Evolutionary conservation across 495 filamentous ascomycete species (phyloP), one percentile per base, ranked within the genome.

Genomic region (Xylaria palmicola): DNA sequence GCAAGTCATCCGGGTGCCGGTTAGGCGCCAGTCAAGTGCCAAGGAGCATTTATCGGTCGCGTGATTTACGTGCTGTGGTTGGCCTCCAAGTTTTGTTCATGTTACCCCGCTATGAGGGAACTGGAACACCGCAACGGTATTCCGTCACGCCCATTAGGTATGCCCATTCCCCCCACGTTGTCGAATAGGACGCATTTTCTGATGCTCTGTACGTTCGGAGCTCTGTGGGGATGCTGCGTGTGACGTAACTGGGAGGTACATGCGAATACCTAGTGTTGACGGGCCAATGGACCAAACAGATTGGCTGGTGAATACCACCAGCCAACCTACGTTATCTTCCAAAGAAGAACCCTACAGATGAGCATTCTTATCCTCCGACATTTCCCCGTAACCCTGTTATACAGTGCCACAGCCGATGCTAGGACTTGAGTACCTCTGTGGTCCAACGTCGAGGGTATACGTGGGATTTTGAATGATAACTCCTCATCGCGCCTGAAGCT

Each of bases 101-200:
- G 40, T 50, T 71, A 71, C 68, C 68, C 68, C 66, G 62, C 68
- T 41, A 69, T 48, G 36, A 37, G 50, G 59, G 59, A 44, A 8
- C 15, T 55, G n/a, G 54, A 34, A 40, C 54, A 62, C 51, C 59
- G 58, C 30, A 43, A 68, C 29, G 30, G 61, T 24, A 62, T 29
- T 66, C 63, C 66, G 60, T 67, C 64, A 70, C 65, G 71, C 68
- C 63, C 66, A 62, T 67, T 63, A 70, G 66, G 71, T 66, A 74
- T 63, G 69, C 58, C 58, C 15, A 64, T 67, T 70, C 62, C 71
- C n/a, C 69, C 73, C 73, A 72, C 69, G 73, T 73, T 72, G 65
- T 68, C 41, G 45, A 29, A 64, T 68, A 63, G 62, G 44, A 53
- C 30, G 56, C 58, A 60, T 57, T 47, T 43, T 50, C 64, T 63